Conservation (phyloP, 306 rosid genomes). For the Sechiopsis laciniata region DNA sequence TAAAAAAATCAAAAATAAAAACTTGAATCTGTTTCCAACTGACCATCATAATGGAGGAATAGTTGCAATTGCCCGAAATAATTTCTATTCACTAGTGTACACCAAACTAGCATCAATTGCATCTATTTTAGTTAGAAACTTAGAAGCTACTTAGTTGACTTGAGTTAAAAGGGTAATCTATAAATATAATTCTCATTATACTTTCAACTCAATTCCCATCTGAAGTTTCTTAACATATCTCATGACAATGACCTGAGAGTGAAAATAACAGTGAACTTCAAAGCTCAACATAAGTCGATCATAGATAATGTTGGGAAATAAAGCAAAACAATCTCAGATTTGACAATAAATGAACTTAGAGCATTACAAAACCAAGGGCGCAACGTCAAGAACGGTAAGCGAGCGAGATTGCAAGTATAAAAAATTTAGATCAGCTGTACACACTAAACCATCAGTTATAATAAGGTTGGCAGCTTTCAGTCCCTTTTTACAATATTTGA, state of each 20-base stretch:
- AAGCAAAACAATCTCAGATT: not conserved
- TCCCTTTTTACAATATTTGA: conserved; percentile 11
- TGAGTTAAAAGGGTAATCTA: not conserved
- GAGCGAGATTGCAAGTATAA: not conserved
- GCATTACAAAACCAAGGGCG: too few relatives aligned
- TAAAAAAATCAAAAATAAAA: not conserved
- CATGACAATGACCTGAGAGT: not conserved
- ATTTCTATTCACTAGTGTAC: not conserved
- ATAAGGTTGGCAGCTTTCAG: conserved; percentile 10
- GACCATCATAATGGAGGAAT: too few relatives aligned
- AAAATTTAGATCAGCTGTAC: conserved; percentile 10
- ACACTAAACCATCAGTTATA: conserved; percentile 11
- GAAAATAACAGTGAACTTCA: not conserved
- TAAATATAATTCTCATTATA: not conserved
- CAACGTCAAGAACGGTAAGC: not conserved
- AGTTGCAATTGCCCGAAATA: not conserved
- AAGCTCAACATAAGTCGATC: not conserved
- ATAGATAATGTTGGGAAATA: not conserved
- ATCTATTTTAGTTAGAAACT: not conserved
- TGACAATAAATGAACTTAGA: not conserved
- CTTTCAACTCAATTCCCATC: not conserved
- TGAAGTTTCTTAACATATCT: not conserved
- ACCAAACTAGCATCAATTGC: not conserved
- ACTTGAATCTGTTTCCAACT: not conserved
- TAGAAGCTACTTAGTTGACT: conserved; percentile 2